phyloP scores from a whole-genome alignment of 148 eudicot genomes.

The Chenopodium formosanum region DNA sequence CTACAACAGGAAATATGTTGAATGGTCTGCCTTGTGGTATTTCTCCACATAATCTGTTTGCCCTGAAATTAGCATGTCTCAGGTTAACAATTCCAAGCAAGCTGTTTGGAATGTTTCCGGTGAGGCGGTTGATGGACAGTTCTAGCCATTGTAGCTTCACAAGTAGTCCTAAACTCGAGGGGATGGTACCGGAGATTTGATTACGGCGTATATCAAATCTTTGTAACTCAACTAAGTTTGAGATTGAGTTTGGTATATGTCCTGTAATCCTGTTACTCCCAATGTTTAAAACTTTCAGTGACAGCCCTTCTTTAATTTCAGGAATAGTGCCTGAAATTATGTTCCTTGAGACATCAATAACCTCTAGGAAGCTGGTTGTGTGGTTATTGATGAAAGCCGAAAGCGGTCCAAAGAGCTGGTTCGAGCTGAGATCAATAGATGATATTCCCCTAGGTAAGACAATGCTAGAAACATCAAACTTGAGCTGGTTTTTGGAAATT shows the following conservation, averaged over 20 bases:
- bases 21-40: constrained; percentile 76
- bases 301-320: constrained; percentile 47
- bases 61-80: constrained; percentile 55
- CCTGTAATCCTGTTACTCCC: constrained; percentile 67
- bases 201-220: constrained; percentile 60
- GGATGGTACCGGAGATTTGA: constrained; percentile 61
- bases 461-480: constrained; percentile 44
- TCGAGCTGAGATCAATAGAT: constrained; percentile 55
- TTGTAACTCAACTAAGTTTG: constrained; percentile 55
- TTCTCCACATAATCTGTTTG: constrained; percentile 66
- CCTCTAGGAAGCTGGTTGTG: constrained; percentile 56
- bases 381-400: constrained; percentile 44
- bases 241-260: constrained; percentile 62
- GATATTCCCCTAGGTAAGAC: constrained; percentile 57
- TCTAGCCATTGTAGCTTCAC: constrained; percentile 72
- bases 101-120: constrained; percentile 58
- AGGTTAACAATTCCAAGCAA: constrained; percentile 48
- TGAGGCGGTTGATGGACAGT: constrained; percentile 58
- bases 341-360: constrained; percentile 56
- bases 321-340: constrained; percentile 66
- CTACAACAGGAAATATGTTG: constrained; percentile 38
- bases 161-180: constrained; percentile 55
- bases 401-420: constrained; percentile 62
- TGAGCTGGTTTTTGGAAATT: constrained; percentile 66
- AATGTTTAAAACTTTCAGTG: constrained; percentile 54